Percentiles rank a stretch among this genome's conserved stretches.
These are phyloP conservation scores for Vigna angularis DNA, from an alignment of 306 rosid species.

Conservation along the genomic window DNA sequence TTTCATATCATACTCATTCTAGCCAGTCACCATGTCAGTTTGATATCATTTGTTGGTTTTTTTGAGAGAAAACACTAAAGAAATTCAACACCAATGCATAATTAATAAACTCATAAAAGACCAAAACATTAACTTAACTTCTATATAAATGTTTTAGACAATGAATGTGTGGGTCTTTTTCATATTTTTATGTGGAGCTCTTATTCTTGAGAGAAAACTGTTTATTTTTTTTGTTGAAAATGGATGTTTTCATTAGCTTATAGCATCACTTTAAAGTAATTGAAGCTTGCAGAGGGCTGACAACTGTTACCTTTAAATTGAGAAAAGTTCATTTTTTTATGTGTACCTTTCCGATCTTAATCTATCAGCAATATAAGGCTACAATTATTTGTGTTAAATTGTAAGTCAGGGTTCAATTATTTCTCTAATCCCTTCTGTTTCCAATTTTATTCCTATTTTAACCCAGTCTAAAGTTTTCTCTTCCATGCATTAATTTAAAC, in stretches of 20 bases:
- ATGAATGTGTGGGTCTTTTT: too few species aligned
- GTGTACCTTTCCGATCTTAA: conserved; percentile 1
- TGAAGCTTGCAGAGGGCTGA: conserved; percentile 1
- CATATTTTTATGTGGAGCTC: too few species aligned
- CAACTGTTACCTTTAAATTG: conserved; percentile 5
- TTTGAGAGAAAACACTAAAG: too few species aligned
- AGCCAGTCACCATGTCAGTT: too few species aligned
- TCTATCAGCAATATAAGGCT: background rate
- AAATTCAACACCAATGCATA: too few species aligned
- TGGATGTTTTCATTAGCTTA: conserved; percentile 7
- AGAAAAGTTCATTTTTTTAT: background rate
- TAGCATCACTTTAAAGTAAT: background rate
- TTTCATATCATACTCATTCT: too few species aligned
- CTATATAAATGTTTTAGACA: too few species aligned
- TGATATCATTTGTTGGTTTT: too few species aligned
- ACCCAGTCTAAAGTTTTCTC: conserved; percentile 10
- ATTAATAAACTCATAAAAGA: too few species aligned
- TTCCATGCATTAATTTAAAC: conserved; percentile 28
- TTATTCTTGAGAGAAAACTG: too few species aligned
- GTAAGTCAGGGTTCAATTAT: conserved; percentile 22
- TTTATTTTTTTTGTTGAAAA: too few species aligned
- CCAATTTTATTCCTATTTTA: background rate
- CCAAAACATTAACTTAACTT: too few species aligned
- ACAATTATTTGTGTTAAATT: conserved; percentile 4
- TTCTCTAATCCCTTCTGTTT: conserved; percentile 1